Conservation (phyloP, 1,284 basidiomycete species). For the Trichosporon ovoides region DNA sequence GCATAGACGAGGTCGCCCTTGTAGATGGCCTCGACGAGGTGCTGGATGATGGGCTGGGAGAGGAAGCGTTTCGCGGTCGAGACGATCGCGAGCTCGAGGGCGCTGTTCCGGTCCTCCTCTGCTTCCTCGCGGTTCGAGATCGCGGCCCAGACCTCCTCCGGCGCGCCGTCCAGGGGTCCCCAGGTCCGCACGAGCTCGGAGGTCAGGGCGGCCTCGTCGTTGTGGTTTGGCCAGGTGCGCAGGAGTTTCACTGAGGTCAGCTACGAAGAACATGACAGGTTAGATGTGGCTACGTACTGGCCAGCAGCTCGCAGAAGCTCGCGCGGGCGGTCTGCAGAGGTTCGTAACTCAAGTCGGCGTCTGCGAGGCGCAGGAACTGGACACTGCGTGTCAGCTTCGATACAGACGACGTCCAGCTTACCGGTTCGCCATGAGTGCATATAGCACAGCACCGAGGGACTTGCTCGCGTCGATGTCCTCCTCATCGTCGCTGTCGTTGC, state of each 20-base stretch:
- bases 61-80: constrained; percentile 73
- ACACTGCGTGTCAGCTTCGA: constrained; percentile 55
- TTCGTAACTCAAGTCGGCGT: constrained; percentile 66
- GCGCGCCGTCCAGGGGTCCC: constrained; percentile 74
- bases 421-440: constrained; percentile 45
- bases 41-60: constrained; percentile 71
- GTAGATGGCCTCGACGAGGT: constrained; percentile 75
- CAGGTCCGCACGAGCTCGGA: constrained; percentile 70
- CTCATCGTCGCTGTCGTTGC: not conserved
- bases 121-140: constrained; percentile 58
- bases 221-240: constrained; percentile 57
- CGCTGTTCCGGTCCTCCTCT: constrained; percentile 61
- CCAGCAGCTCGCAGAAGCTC: constrained; percentile 72
- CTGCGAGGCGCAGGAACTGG: constrained; percentile 51
- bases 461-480: not conserved
- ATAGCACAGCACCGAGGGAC: constrained; percentile 34
- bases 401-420: constrained; percentile 13
- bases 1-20: constrained; percentile 55
- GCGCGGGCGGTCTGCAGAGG: constrained; percentile 66
- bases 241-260: constrained; percentile 63
- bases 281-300: constrained; percentile 47
- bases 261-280: not conserved
- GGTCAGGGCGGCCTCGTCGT: constrained; percentile 62
- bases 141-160: constrained; percentile 60
- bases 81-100: constrained; percentile 78